phyloP scores from a whole-genome alignment of 2,329 filamentous ascomycete genomes.

The Exophiala lecanii-corni region DNA sequence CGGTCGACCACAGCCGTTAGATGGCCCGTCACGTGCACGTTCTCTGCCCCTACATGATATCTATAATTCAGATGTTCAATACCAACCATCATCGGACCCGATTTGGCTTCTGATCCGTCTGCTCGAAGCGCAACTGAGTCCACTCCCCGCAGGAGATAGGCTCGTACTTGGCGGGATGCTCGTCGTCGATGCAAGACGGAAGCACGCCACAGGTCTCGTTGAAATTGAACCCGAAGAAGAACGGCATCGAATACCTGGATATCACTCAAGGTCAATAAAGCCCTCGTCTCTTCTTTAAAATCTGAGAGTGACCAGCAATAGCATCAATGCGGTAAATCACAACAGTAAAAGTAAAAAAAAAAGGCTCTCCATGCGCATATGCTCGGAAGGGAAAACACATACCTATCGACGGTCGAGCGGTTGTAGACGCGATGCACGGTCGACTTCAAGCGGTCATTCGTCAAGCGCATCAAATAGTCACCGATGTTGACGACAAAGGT shows the following conservation, averaged over 20 bases:
- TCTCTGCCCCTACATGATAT: no score
- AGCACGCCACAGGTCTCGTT: conserved; percentile 49
- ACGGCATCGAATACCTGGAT: conserved; percentile 52
- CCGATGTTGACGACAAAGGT: conserved; percentile 49
- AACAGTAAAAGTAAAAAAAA: no score
- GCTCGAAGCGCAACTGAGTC: conserved; percentile 20
- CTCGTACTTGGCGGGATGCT: conserved; percentile 48
- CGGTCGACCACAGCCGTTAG: no score
- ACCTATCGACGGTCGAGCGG: conserved; percentile 29
- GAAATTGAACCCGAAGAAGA: conserved; percentile 54
- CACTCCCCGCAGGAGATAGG: conserved; percentile 36
- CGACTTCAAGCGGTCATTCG: conserved; percentile 46
- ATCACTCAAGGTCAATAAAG: background rate
- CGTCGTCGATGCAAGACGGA: conserved; percentile 35
- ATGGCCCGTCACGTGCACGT: no score
- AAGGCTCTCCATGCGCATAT: no score
- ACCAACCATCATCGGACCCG: no score
- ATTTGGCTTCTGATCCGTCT: conserved; percentile 16
- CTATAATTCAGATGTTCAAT: no score
- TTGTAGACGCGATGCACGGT: conserved; percentile 52
- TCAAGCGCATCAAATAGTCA: conserved; percentile 48
- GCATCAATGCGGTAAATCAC: no score
- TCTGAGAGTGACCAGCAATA: no score
- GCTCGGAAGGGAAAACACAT: conserved; percentile 26
- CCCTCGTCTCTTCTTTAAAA: background rate